phyloP scores from a whole-genome alignment of 1,139 yeast species.

The Geotrichum restrictum region DNA sequence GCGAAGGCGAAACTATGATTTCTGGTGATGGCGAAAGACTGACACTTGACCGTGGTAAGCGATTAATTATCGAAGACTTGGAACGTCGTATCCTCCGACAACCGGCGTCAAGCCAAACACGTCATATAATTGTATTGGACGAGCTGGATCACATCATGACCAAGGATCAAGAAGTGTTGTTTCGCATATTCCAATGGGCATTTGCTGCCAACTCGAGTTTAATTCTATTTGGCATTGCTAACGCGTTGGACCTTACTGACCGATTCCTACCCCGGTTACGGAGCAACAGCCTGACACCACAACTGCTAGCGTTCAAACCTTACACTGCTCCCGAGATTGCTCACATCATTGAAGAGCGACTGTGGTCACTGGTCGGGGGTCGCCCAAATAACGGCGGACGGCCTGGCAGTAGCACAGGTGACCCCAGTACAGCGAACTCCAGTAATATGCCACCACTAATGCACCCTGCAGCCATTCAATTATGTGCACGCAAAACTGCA shows the following conservation, averaged over 20 bases:
- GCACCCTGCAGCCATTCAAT: slow-evolving; percentile 75
- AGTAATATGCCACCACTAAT: slow-evolving; percentile 43
- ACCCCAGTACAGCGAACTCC: neutral
- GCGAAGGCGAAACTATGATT: slow-evolving; percentile 16
- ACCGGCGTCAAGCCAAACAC: slow-evolving; percentile 11
- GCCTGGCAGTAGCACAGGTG: slow-evolving; percentile 26
- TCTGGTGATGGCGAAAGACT: slow-evolving; percentile 19
- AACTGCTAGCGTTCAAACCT: slow-evolving; percentile 71
- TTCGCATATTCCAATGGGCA: slow-evolving; percentile 74
- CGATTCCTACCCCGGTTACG: slow-evolving; percentile 77
- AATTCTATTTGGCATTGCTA: slow-evolving; percentile 80
- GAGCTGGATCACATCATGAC: slow-evolving; percentile 84
- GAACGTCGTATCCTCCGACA: slow-evolving; percentile 15
- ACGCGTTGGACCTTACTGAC: slow-evolving; percentile 86
- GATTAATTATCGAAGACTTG: slow-evolving; percentile 14
- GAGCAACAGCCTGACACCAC: slow-evolving; percentile 65
- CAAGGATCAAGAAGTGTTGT: slow-evolving; percentile 66
- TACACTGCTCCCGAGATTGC: slow-evolving; percentile 76
- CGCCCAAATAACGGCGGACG: slow-evolving; percentile 28
- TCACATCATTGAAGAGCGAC: slow-evolving; percentile 54
- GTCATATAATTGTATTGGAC: slow-evolving; percentile 65
- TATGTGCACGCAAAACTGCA: slow-evolving; percentile 84
- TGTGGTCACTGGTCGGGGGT: slow-evolving; percentile 35
- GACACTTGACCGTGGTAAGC: slow-evolving; percentile 11
- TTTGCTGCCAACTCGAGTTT: slow-evolving; percentile 48